A percentile compares a stretch with the other conserved stretches of the same genome.
phyloP scores from a whole-genome alignment of 2,329 filamentous ascomycete species.

The Acrodontium crateriforme region DNA sequence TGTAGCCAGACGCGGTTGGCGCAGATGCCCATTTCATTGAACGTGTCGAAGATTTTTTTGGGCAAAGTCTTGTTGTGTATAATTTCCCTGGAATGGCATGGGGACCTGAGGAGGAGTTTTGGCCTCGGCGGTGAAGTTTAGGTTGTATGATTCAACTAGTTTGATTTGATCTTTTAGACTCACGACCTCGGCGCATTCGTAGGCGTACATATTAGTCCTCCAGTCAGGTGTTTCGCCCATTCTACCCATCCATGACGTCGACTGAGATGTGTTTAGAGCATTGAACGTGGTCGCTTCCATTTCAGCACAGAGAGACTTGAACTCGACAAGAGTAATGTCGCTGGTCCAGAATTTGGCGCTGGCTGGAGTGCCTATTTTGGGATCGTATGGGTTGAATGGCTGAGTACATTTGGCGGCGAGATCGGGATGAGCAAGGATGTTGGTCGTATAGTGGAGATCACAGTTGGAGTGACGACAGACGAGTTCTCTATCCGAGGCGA shows the following conservation, averaged over 20 bases:
- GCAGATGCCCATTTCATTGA: conserved; percentile 39
- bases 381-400: conserved; percentile 41
- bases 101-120: conserved; percentile 47
- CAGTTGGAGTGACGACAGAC: conserved; percentile 56
- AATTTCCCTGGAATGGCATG: conserved; percentile 54
- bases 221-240: conserved; percentile 37
- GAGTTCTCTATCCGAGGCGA: conserved; percentile 51
- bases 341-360: conserved; percentile 56
- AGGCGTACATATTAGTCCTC: conserved; percentile 49
- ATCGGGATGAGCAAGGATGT: conserved; percentile 48
- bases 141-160: conserved; percentile 41
- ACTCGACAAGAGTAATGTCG: conserved; percentile 56
- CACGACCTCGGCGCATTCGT: conserved; percentile 48
- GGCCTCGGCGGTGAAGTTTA: conserved; percentile 53
- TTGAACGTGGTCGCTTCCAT: conserved; percentile 51
- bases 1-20: conserved; percentile 46
- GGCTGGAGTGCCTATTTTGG: conserved; percentile 32
- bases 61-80: conserved; percentile 51
- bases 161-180: conserved; percentile 49
- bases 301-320: conserved; percentile 53
- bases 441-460: conserved; percentile 54
- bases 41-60: conserved; percentile 52
- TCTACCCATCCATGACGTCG: conserved; percentile 40
- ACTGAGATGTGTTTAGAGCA: conserved; percentile 43
- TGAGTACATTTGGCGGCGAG: conserved; percentile 50